A percentile compares a stretch with the other conserved stretches of the same genome.
Conservation (phyloP, 257 asterid species). For the Nicotiana knightiana region DNA sequence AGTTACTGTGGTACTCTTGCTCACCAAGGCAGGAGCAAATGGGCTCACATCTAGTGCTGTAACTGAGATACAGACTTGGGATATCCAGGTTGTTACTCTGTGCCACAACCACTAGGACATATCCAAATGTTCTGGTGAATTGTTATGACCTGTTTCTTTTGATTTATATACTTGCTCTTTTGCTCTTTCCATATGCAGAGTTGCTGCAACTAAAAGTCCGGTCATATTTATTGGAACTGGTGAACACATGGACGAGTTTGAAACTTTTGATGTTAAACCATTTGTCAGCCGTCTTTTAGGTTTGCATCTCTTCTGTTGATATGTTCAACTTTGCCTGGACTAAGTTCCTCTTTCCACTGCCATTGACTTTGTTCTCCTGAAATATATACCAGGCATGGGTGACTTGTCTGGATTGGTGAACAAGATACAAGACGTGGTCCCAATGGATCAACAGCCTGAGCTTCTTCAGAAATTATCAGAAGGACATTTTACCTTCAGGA, state of each 20-base stretch:
- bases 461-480: slow-evolving; percentile 93
- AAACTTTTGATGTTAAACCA: slow-evolving; percentile 93
- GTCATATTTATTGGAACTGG: slow-evolving; percentile 92
- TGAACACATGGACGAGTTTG: slow-evolving; percentile 98
- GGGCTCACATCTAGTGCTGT: neutral
- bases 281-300: slow-evolving; percentile 98
- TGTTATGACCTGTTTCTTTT: neutral
- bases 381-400: slow-evolving; percentile 65
- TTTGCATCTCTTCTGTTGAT: slow-evolving; percentile 21
- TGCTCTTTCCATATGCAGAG: slow-evolving; percentile 44
- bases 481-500: slow-evolving; percentile 85
- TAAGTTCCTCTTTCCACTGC: neutral
- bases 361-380: slow-evolving; percentile 2
- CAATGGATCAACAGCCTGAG: slow-evolving; percentile 99
- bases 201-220: slow-evolving; percentile 97
- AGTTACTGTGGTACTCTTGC: neutral
- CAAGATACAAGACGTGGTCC: slow-evolving; percentile 93
- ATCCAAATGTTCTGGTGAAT: neutral
- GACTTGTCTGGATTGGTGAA: slow-evolving; percentile 99
- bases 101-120: neutral
- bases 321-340: neutral
- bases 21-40: neutral
- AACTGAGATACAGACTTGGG: neutral
- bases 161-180: neutral
- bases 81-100: neutral